Evolutionary conservation across 1,284 basidiomycete genomes (phyloP), one percentile per base, ranked within the genome.

Genomic region (Ceratobasidium sp.): DNA sequence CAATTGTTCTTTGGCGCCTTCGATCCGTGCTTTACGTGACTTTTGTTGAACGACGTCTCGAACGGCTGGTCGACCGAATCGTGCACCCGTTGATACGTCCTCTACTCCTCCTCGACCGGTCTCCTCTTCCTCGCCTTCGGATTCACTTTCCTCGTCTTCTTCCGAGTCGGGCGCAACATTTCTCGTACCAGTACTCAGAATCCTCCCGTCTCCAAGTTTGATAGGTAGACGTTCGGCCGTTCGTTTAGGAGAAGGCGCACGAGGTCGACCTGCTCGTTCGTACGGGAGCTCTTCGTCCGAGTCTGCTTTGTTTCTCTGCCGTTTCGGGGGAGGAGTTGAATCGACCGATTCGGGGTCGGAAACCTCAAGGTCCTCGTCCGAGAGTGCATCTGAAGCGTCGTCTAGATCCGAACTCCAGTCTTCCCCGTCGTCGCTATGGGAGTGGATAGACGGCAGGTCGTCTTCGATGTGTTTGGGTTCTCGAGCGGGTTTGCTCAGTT

Each of bases 1-100:
- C 72, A 97, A 92, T 80, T 97, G 93, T 78, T 95, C 93, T 77
- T 96, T 96, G 23, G 94, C 94, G 61, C 84, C 85, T 74, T 90
- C 89, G 76, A 96, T 84, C 75, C 89, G 87, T 52, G 84, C 84
- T 72, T 86, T 87, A 73, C 91, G 87, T 59, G 92, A 93, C 78
- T 84, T 85, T 72, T 84, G 88, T 30, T 83, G 80, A 41, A 96
- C 83, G 69, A 96, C 87, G 77, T 94, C 92, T 23, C 88, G 83
- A 10, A 96, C 88, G 18, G 92, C 90, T 72, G 88, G 87, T 53
- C 94, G 87, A 23, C 94, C 93, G 78, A 95, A 94, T 45, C 90
- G 87, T 74, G 90, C 88, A 50, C 89, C 90, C 32, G 91, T 93
- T 12, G 91, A 82, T 23, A 92, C 87, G 77, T 92, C 90, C 74